Percentiles rank a stretch among this genome's conserved stretches.
These are phyloP conservation scores for Hypoxylon lenormandii DNA, from an alignment of 495 filamentous ascomycete genomes.

Conservation along the genomic window DNA sequence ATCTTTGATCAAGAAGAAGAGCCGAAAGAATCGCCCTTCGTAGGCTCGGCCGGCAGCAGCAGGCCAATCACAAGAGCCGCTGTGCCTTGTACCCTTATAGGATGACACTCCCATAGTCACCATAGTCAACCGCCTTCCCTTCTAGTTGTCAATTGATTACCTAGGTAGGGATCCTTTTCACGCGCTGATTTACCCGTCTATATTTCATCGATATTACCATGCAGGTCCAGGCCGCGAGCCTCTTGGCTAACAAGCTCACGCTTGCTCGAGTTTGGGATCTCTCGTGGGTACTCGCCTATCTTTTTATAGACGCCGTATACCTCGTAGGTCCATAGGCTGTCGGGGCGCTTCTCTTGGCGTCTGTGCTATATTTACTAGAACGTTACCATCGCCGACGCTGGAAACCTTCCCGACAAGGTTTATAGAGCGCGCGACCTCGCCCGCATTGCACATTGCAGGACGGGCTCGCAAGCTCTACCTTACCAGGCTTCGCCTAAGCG, in stretches of 20 bases:
- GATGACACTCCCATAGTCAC: slow-evolving; percentile 26
- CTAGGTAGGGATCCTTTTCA: slow-evolving; percentile 13
- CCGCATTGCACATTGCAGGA: slow-evolving; percentile 19
- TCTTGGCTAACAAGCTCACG: slow-evolving; percentile 21
- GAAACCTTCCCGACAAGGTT: slow-evolving; percentile 15
- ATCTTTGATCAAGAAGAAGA: slow-evolving; percentile 28
- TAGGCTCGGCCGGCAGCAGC: slow-evolving; percentile 4
- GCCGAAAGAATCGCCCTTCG: slow-evolving; percentile 33
- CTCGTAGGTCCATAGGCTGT: slow-evolving; percentile 4
- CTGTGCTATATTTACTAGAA: slow-evolving; percentile 24
- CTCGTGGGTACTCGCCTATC: slow-evolving; percentile 15
- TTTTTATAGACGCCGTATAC: slow-evolving; percentile 31
- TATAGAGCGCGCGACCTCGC: slow-evolving; percentile 13
- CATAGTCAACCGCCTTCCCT: slow-evolving; percentile 41
- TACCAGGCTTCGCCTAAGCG: slow-evolving; percentile 21
- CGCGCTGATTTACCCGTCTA: slow-evolving; percentile 41
- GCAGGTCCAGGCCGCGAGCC: slow-evolving; percentile 26
- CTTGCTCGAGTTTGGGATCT: slow-evolving; percentile 11
- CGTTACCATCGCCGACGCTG: slow-evolving; percentile 20
- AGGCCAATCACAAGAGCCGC: slow-evolving; percentile 29
- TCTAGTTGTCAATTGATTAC: slow-evolving; percentile 36
- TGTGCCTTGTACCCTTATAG: slow-evolving; percentile 22
- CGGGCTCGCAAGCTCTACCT: slow-evolving; percentile 4
- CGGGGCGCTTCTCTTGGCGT: slow-evolving; percentile 26
- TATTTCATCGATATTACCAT: slow-evolving; percentile 41